Percentiles rank a stretch among this genome's conserved stretches.
Conservation (phyloP, 169 alveolate species). For the Eimeria necatrix region DNA sequence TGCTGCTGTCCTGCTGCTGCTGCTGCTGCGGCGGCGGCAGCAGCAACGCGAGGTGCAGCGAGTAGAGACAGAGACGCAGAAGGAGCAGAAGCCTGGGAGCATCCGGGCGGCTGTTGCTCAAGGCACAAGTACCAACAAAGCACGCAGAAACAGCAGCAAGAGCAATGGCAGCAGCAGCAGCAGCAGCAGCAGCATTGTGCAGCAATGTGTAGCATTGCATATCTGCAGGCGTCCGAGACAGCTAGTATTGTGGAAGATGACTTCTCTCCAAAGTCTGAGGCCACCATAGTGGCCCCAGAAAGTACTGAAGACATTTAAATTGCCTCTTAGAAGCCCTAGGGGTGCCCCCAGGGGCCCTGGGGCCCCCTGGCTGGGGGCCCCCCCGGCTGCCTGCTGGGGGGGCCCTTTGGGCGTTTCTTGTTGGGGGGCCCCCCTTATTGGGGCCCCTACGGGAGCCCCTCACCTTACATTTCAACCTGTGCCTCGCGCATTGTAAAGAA, state of each 20-base stretch:
- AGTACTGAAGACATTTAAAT: not conserved
- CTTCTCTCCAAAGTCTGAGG: not conserved
- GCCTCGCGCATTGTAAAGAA: not conserved
- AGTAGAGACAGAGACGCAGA: not conserved
- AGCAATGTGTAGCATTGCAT: no score
- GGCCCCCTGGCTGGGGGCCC: not conserved
- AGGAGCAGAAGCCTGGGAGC: not conserved
- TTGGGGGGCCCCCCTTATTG: not conserved
- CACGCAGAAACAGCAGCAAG: not conserved
- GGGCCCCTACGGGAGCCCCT: not conserved
- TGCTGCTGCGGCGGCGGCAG: not conserved
- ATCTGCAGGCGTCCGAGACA: not conserved
- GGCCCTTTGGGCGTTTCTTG: not conserved
- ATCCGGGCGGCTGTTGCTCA: not conserved
- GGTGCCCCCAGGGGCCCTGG: not conserved
- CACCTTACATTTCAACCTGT: not conserved
- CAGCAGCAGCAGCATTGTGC: not conserved
- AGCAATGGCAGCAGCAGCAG: conserved; percentile 1
- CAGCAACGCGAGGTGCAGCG: not conserved
- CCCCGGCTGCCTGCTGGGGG: not conserved
- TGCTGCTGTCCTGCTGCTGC: no score
- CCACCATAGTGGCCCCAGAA: not conserved
- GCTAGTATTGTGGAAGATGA: not conserved
- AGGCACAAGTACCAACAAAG: not conserved
- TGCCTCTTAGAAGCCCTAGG: not conserved